A percentile compares a stretch with the other conserved stretches of the same genome.
Evolutionary conservation across 345 rosid species (phyloP).

Genomic region (Arabidopsis arenosa): DNA sequence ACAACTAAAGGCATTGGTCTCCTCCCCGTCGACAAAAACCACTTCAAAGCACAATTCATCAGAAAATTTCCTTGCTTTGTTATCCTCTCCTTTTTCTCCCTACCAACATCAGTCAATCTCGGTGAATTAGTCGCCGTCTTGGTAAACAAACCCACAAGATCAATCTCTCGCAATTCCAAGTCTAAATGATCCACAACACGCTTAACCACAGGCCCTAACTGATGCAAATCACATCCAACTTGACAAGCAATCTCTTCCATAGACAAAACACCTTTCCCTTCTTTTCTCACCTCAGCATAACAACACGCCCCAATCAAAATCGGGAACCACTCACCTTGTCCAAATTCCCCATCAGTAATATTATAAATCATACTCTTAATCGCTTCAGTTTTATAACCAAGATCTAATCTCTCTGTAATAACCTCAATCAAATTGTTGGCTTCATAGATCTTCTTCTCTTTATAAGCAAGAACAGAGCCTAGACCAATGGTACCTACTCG

Average conservation of each 20-base stretch:
- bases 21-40: constrained; percentile 81
- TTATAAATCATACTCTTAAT: constrained; percentile 51
- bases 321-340: constrained; percentile 70
- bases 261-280: constrained; percentile 52
- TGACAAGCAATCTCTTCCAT: constrained; percentile 53
- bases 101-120: constrained; percentile 46
- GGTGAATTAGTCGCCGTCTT: constrained; percentile 46
- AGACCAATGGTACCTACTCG: constrained; percentile 64
- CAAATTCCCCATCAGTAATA: constrained; percentile 71
- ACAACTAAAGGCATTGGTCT: constrained; percentile 75
- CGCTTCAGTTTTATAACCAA: constrained; percentile 36
- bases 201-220: constrained; percentile 68
- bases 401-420: constrained; percentile 42
- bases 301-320: constrained; percentile 73
- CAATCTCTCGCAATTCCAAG: constrained; percentile 57
- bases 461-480: constrained; percentile 56
- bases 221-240: constrained; percentile 62
- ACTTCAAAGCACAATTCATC: constrained; percentile 73
- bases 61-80: constrained; percentile 71
- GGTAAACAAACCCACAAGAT: constrained; percentile 59
- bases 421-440: constrained; percentile 57
- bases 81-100: constrained; percentile 53
- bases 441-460: constrained; percentile 67
- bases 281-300: constrained; percentile 61
- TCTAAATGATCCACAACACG: constrained; percentile 68